Percentiles rank a stretch among this genome's conserved stretches.
These are phyloP conservation scores for Pseudocercospora crystallina DNA, from an alignment of 2,329 filamentous ascomycete genomes.

Conservation along the genomic window DNA sequence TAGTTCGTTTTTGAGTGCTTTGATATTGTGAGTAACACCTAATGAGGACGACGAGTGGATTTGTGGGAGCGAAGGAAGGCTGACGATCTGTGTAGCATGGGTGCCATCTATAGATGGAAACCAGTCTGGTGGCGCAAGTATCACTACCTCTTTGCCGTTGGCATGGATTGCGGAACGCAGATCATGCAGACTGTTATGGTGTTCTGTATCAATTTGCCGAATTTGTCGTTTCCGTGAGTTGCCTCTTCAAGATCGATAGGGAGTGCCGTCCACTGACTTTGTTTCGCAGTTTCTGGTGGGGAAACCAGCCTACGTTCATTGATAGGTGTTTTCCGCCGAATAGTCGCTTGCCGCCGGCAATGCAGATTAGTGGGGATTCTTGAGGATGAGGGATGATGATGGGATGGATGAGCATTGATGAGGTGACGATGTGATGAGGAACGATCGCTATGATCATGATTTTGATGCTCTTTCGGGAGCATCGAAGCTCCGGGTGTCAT, in stretches of 20 bases:
- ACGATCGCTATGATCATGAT: no score
- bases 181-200: slow-evolving; percentile 13
- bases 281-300: not conserved
- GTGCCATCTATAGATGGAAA: slow-evolving; percentile 16
- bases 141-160: slow-evolving; percentile 15
- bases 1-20: slow-evolving; percentile 3
- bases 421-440: no score
- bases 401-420: no score
- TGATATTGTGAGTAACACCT: slow-evolving; percentile 9
- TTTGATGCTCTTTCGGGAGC: no score
- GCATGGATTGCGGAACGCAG: slow-evolving; percentile 14
- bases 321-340: slow-evolving; percentile 14
- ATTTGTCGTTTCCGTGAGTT: slow-evolving; percentile 10
- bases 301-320: not conserved
- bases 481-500: no score
- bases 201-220: slow-evolving; percentile 11
- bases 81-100: slow-evolving; percentile 13
- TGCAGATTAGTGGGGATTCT: slow-evolving; percentile 8
- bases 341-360: slow-evolving; percentile 7
- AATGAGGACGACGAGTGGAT: no score
- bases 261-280: not conserved
- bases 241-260: not conserved
- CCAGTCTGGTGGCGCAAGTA: slow-evolving; percentile 20
- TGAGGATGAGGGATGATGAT: no score
- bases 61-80: no score